Evolutionary conservation across 2,329 filamentous ascomycete genomes (phyloP).

Genomic region (Colletotrichum viniferum): DNA sequence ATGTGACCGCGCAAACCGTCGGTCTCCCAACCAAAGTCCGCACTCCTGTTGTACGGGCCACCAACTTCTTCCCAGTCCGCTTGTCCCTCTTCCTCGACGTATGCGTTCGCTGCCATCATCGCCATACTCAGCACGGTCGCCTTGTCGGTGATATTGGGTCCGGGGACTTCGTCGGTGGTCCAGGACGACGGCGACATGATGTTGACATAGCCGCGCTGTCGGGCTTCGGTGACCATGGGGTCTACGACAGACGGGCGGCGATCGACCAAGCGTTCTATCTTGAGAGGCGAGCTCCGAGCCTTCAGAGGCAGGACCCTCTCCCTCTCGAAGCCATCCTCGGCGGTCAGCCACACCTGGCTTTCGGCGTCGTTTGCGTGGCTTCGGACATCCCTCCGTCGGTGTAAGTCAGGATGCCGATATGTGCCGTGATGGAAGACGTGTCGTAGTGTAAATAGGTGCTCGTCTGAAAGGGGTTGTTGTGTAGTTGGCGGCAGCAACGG

Average conservation of each 20-base stretch:
- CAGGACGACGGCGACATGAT: constrained; percentile 77
- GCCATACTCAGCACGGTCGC: constrained; percentile 84
- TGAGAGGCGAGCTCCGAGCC: constrained; percentile 67
- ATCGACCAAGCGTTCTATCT: constrained; percentile 83
- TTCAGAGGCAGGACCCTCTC: constrained; percentile 57
- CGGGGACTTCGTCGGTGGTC: constrained; percentile 78
- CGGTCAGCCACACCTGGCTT: constrained; percentile 61
- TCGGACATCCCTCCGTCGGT: constrained; percentile 74
- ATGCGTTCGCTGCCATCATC: constrained; percentile 88
- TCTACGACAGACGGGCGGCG: constrained; percentile 79
- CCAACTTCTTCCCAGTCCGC: constrained; percentile 86
- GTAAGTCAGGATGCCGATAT: constrained; percentile 75
- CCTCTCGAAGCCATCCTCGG: constrained; percentile 60
- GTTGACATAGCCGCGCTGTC: constrained; percentile 70
- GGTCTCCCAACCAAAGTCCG: constrained; percentile 89
- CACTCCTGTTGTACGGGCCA: constrained; percentile 80
- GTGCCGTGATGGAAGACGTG: constrained; percentile 95
- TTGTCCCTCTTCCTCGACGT: constrained; percentile 73
- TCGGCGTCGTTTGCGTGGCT: constrained; percentile 54
- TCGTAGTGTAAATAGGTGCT: constrained; percentile 72
- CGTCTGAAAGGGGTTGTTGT: constrained; percentile 51
- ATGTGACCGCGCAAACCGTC: constrained; percentile 93
- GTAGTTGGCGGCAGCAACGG: constrained; percentile 43
- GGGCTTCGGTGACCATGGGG: constrained; percentile 74
- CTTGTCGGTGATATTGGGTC: constrained; percentile 85